Base-by-base conservation (phyloP, 805 yeast genomes). In the Candida chauliodis region DNA sequence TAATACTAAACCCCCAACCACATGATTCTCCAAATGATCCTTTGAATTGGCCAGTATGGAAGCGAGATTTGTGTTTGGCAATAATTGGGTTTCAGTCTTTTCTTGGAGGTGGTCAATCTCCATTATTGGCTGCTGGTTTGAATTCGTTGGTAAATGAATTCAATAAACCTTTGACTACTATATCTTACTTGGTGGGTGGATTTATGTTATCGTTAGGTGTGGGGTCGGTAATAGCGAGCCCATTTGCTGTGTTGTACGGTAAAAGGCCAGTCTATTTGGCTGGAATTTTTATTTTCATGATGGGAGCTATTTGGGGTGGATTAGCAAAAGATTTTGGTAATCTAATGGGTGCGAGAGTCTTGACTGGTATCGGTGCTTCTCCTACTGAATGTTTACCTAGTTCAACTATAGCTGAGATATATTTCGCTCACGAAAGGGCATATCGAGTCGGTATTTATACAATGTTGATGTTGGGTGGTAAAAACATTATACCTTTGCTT, bases 11-110 rank as follows among this genome's bases (percentile, higher is more conserved):
- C 38, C 85, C 85, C 0, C 85, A 79, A 52, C 85, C 85, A 4
- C 76, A 74, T 26, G 75, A 78, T 46, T 63, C 73, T 44, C 80
- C 81, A 4, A 78, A 79, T 48, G 85, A 79, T 45, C 85, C 85
- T 2, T 60, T 79, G 28, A 79, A 79, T 48, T 78, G 84, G 85
- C 81, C 84, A 1, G 48, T 67, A 6, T 75, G 80, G 77, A 63
- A 75, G 28, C 61, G 81, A 20, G 84, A 78, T 43, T 42, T 75
- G 33, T 75, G 81, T 6, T 56, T 78, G 28, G 46, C 66, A 8
- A 71, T 71, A 13, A 67, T 78, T 23, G 82, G 83, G 4, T 68
- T 75, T 47, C 81, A 74, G 44, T 73, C 78, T 9, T 74, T 78
- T 47, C 58, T 78, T 8, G 78, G 79, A 4, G 84, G 84, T 21